Conservation (phyloP, 2,329 filamentous ascomycete genomes). For the Botryotinia narcissicola region DNA sequence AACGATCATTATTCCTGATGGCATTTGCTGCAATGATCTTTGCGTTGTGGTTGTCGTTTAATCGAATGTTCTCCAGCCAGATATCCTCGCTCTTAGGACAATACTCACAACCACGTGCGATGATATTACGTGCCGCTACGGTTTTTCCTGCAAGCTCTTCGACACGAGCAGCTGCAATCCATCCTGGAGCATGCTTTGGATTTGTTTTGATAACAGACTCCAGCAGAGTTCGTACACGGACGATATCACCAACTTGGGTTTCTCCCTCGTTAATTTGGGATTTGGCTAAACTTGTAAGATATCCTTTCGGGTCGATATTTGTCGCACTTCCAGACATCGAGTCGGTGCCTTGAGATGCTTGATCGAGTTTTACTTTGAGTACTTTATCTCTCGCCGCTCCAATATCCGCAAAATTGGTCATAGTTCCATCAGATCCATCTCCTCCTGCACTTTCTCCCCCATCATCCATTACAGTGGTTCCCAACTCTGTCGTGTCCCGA, state of each 20-base stretch:
- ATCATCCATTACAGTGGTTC: conserved; percentile 85
- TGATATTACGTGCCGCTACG: conserved; percentile 83
- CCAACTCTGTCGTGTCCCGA: conserved; percentile 74
- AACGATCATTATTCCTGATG: conserved; percentile 86
- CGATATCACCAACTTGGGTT: conserved; percentile 88
- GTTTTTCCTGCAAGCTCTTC: conserved; percentile 92
- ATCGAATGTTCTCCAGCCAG: conserved; percentile 92
- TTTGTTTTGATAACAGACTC: conserved; percentile 98
- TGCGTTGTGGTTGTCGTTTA: conserved; percentile 89
- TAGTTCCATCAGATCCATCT: conserved; percentile 67
- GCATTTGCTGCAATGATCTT: conserved; percentile 94
- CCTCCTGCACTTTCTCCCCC: conserved; percentile 51
- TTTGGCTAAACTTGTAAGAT: conserved; percentile 86
- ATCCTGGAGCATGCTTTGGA: conserved; percentile 88
- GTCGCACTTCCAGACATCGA: conserved; percentile 76
- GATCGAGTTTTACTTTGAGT: conserved; percentile 87
- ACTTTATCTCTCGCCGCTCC: conserved; percentile 96
- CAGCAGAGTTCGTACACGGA: conserved; percentile 86
- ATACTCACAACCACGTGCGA: conserved; percentile 81
- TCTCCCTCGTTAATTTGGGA: conserved; percentile 76
- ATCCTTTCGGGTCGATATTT: conserved; percentile 91
- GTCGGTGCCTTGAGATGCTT: conserved; percentile 73
- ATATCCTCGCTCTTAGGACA: conserved; percentile 93
- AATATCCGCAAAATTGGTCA: conserved; percentile 98
- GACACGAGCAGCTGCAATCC: conserved; percentile 89